A percentile compares a stretch with the other conserved stretches of the same genome.
Conservation (phyloP, 139 green algal genomes). For the Closterium sp. region DNA sequence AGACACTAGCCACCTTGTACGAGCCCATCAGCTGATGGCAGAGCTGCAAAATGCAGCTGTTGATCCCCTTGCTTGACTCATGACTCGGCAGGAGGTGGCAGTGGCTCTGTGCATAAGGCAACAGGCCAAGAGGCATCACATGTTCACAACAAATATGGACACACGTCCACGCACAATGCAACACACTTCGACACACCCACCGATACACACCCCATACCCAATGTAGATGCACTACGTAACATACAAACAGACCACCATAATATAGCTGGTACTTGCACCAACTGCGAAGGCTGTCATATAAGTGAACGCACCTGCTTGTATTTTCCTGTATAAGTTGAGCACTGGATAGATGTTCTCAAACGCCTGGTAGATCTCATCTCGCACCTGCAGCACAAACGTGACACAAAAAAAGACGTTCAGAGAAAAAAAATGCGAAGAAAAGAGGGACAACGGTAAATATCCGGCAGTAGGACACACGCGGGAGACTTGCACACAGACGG, state of each 20-base stretch:
- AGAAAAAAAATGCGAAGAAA: not conserved
- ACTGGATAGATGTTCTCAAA: constrained; percentile 99
- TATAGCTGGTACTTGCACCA: not conserved
- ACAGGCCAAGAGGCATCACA: not conserved
- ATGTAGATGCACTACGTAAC: too few species aligned
- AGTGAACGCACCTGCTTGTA: constrained; percentile 7
- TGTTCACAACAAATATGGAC: not conserved
- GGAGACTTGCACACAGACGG: not conserved
- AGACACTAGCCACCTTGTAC: not conserved
- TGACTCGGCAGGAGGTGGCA: not conserved
- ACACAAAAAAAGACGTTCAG: not conserved
- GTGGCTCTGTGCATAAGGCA: not conserved
- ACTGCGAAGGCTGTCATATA: not conserved
- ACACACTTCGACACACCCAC: too few species aligned
- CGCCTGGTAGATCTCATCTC: constrained; percentile 95
- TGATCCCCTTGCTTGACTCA: not conserved
- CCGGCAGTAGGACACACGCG: not conserved
- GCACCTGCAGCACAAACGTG: constrained; percentile 47
- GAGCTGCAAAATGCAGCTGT: not conserved
- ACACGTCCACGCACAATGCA: too few species aligned
- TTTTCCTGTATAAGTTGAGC: constrained; percentile 75
- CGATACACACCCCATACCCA: too few species aligned
- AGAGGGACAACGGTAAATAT: not conserved
- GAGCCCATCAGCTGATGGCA: not conserved
- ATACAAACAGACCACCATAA: too few species aligned